These are phyloP conservation scores for Nephelium lappaceum DNA, from an alignment of 345 rosid genomes.

Conservation along the genomic window DNA sequence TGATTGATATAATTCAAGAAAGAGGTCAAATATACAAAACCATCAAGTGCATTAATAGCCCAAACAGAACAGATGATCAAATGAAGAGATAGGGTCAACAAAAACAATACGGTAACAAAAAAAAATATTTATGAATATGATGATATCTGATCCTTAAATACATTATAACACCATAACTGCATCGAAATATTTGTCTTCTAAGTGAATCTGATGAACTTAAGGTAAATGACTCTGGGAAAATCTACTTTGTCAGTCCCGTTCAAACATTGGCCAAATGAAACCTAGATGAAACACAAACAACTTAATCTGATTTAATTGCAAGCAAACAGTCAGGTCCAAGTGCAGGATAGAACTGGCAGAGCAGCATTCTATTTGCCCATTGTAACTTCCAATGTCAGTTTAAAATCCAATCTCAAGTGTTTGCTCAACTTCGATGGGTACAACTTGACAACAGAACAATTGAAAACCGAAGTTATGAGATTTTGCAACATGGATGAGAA, in stretches of 20 bases:
- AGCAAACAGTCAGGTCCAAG: background rate
- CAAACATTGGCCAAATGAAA: background rate
- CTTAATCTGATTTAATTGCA: background rate
- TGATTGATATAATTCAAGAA: too few relatives aligned
- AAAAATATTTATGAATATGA: too few relatives aligned
- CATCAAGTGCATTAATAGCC: too few relatives aligned
- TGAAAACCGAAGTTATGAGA: background rate
- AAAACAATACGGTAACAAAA: too few relatives aligned
- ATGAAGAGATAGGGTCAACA: too few relatives aligned
- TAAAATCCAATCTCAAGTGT: background rate
- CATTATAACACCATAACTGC: too few relatives aligned
- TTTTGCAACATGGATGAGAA: background rate
- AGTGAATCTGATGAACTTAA: slow-evolving; percentile 22
- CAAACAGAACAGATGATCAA: too few relatives aligned
- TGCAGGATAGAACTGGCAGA: background rate
- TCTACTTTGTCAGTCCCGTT: background rate
- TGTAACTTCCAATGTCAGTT: background rate
- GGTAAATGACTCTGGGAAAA: background rate
- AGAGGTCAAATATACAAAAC: too few relatives aligned
- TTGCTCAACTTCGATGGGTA: background rate
- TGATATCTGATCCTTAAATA: too few relatives aligned
- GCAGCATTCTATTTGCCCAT: background rate
- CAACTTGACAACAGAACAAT: slow-evolving; percentile 4
- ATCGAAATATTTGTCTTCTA: too few relatives aligned
- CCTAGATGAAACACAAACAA: background rate